Evolutionary conservation across 805 yeast species (phyloP).

Genomic region (Candida piceae): DNA sequence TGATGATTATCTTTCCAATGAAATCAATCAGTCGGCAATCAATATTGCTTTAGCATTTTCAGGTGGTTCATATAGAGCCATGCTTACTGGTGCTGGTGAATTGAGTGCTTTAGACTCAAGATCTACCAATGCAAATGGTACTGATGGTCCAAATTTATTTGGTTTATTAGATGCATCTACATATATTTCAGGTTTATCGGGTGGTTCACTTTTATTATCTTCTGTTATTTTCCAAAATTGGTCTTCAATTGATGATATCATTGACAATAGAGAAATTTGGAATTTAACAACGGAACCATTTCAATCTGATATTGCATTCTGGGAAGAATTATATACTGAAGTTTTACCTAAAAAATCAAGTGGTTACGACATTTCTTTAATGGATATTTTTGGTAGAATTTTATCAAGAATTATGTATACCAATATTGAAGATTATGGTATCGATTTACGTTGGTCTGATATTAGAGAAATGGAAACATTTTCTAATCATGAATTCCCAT

Average conservation of each 20-base stretch:
- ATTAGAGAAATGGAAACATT: slow-evolving; percentile 54
- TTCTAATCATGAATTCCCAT: slow-evolving; percentile 58
- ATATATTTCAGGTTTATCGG: slow-evolving; percentile 73
- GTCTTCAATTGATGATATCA: slow-evolving; percentile 57
- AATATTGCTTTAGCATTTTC: slow-evolving; percentile 57
- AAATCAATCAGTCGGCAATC: slow-evolving; percentile 31
- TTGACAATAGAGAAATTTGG: slow-evolving; percentile 49
- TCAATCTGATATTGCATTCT: slow-evolving; percentile 45
- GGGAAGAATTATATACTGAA: slow-evolving; percentile 44
- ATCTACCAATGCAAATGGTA: slow-evolving; percentile 36
- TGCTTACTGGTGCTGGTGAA: slow-evolving; percentile 78
- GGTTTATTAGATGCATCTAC: slow-evolving; percentile 69
- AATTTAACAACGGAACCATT: slow-evolving; percentile 55
- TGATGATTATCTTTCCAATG: slow-evolving; percentile 24
- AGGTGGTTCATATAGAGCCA: slow-evolving; percentile 87
- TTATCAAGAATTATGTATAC: slow-evolving; percentile 63
- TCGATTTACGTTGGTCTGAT: slow-evolving; percentile 50
- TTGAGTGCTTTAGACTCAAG: slow-evolving; percentile 74
- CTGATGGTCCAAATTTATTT: slow-evolving; percentile 11
- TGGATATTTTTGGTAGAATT: slow-evolving; percentile 72
- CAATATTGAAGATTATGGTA: slow-evolving; percentile 53
- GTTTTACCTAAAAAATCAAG: slow-evolving; percentile 44
- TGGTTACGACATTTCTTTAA: slow-evolving; percentile 56
- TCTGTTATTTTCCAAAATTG: slow-evolving; percentile 65
- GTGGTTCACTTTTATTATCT: slow-evolving; percentile 73